phyloP scores from a whole-genome alignment of 2,329 filamentous ascomycete genomes.

The Dryadomyces quercus-mongolicae region DNA sequence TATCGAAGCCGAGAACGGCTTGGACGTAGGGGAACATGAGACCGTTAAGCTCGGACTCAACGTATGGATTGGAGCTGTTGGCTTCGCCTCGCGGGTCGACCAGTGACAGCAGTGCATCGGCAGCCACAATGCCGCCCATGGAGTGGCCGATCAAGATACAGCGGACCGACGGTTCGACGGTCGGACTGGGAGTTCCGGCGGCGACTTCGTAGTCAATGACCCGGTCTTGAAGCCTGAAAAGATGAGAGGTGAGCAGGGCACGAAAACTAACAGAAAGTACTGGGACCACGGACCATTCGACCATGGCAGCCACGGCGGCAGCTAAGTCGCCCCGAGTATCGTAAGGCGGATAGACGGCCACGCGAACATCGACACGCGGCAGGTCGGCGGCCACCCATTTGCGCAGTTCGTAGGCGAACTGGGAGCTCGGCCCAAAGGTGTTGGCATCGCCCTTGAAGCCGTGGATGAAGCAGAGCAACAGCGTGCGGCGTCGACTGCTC shows the following conservation, averaged over 20 bases:
- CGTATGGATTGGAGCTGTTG: constrained; percentile 6
- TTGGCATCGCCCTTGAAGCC: constrained; percentile 80
- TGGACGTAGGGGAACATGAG: constrained; percentile 93
- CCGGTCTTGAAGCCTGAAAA: constrained; percentile 65
- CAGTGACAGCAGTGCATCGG: constrained; percentile 71
- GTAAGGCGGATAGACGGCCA: constrained; percentile 66
- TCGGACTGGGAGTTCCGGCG: constrained; percentile 68
- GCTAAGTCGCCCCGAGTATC: constrained; percentile 69
- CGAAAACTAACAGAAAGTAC: background rate
- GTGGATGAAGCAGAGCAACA: constrained; percentile 75
- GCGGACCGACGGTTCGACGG: constrained; percentile 72
- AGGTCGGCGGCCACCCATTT: constrained; percentile 51
- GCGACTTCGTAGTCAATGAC: constrained; percentile 91
- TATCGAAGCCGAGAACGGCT: constrained; percentile 86
- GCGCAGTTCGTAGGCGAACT: constrained; percentile 62
- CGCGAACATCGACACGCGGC: constrained; percentile 54
- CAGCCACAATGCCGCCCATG: constrained; percentile 89
- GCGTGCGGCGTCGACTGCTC: constrained; percentile 57
- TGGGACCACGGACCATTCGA: constrained; percentile 50
- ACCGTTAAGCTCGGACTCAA: constrained; percentile 29
- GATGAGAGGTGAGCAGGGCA: background rate
- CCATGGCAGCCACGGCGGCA: constrained; percentile 59
- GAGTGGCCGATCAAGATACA: constrained; percentile 77
- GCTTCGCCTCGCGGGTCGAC: constrained; percentile 28
- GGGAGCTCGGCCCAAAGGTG: constrained; percentile 55